Conservation (phyloP, 2,329 filamentous ascomycete species). For the Clonostachys chloroleuca region DNA sequence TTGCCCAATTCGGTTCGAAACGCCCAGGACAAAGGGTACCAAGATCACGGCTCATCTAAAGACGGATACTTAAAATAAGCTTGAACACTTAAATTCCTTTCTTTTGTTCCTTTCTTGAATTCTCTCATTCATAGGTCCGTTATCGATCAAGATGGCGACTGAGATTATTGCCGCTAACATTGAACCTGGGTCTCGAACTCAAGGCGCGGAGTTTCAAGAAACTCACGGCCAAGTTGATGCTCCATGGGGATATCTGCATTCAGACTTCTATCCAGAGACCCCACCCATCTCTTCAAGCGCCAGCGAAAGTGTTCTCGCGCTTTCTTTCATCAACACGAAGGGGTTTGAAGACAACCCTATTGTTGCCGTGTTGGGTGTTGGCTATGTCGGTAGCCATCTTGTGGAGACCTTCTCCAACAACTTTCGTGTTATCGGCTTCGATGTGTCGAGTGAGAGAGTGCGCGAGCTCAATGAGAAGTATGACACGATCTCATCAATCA, state of each 20-base stretch:
- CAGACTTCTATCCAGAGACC: conserved; percentile 2
- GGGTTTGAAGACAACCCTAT: conserved; percentile 18
- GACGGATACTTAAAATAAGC: too few species aligned
- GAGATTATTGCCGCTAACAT: too few species aligned
- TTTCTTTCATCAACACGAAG: neutral
- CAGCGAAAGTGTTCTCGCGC: conserved; percentile 1
- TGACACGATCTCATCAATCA: conserved; percentile 15
- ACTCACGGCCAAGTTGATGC: too few species aligned
- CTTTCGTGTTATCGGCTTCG: conserved; percentile 40
- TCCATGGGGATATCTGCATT: conserved; percentile 1
- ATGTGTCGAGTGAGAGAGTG: conserved; percentile 35
- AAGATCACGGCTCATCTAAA: too few species aligned
- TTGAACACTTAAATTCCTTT: too few species aligned
- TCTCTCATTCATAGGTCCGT: too few species aligned
- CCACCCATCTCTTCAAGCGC: conserved; percentile 3
- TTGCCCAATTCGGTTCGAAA: too few species aligned
- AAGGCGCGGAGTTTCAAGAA: too few species aligned
- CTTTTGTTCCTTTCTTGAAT: too few species aligned
- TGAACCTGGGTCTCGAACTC: too few species aligned
- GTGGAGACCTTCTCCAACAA: conserved; percentile 32
- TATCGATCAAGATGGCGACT: too few species aligned
- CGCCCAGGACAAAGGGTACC: too few species aligned
- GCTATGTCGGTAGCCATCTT: conserved; percentile 47
- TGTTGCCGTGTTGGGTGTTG: conserved; percentile 45
- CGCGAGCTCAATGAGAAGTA: conserved; percentile 21